Evolutionary conservation across 805 yeast genomes (phyloP).

Genomic region (Candida ficus): DNA sequence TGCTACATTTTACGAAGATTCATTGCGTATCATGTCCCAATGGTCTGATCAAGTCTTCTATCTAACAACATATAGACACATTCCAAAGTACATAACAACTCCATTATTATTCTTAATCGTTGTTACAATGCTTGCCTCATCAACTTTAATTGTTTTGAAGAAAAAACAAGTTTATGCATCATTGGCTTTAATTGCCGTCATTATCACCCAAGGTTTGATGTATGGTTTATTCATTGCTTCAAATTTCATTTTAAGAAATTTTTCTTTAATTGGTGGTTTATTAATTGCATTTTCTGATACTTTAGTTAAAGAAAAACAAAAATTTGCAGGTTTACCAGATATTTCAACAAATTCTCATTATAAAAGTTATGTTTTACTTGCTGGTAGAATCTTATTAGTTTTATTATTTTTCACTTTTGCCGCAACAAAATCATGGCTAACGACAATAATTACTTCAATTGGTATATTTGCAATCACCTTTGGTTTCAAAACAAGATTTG

Average conservation of each 20-base stretch:
- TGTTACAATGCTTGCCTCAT: conserved; percentile 64
- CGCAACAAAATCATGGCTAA: conserved; percentile 65
- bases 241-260: conserved; percentile 77
- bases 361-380: conserved; percentile 76
- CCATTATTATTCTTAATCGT: conserved; percentile 63
- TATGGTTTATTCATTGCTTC: conserved; percentile 84
- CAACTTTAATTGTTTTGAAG: conserved; percentile 65
- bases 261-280: conserved; percentile 89
- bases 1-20: conserved; percentile 90
- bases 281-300: conserved; percentile 84
- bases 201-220: conserved; percentile 76
- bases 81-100: conserved; percentile 74
- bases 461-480: conserved; percentile 78
- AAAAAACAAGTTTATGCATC: conserved; percentile 69
- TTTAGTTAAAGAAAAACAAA: conserved; percentile 65
- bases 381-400: conserved; percentile 83
- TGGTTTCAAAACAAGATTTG: conserved; percentile 89
- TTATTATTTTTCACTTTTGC: conserved; percentile 83
- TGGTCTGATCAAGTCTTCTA: conserved; percentile 90
- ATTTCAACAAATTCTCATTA: conserved; percentile 59
- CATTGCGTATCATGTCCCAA: conserved; percentile 75
- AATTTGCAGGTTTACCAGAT: conserved; percentile 42
- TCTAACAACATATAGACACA: conserved; percentile 70
- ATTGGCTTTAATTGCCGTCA: conserved; percentile 60
- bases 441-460: conserved; percentile 58